Base-by-base conservation (phyloP, 441 rosid species). In the Sinapis alba region DNA sequence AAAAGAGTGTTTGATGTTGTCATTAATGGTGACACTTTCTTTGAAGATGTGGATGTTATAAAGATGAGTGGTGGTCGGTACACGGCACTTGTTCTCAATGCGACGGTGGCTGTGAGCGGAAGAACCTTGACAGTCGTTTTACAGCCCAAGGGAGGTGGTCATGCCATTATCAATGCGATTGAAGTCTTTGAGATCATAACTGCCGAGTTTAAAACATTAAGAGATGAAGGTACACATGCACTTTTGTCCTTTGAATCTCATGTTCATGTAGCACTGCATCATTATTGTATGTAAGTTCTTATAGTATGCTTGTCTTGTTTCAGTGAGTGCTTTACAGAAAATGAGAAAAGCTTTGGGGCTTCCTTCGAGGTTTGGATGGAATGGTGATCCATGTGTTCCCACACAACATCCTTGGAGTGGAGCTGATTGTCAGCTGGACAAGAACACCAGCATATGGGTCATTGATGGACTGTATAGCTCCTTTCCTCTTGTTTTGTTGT, bases 381-480 rank as follows among this genome's bases (percentile, higher is more conserved):
- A 96, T 79, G 99, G 98, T 57, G 99, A 96, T 79, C 99, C 99
- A 18, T 96, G 99, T 83, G 97, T 96, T 82, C 99, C 99, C 54
- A 87, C 89, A 62, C 93, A 93, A 82, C 99, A 96, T 85, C 99
- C 99, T 38, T 96, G 99, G 99, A 88, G 79, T 60, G 99, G 99
- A 76, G 92, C 87, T 77, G 92, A 91, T 79, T 96, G 99, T 83
- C 92, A 83, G 45, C 81, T 85, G 13, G 87, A 96, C 84, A 83
- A 68, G 68, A 80, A 86, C 68, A 83, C 84, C 80, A 71, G 82
- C 83, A 87, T 83, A 84, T 96, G 97, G 98, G 84, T 86, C 90
- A 91, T 96, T 38, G 99, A 93, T 45, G 99, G 98, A 81, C 97
- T 96, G 99, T 96, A 96, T 76, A 76, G 71, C 74, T 84, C 78